A percentile compares a stretch with the other conserved stretches of the same genome.
phyloP scores from a whole-genome alignment of 2,329 filamentous ascomycete genomes.

The Sporothrix pallida region DNA sequence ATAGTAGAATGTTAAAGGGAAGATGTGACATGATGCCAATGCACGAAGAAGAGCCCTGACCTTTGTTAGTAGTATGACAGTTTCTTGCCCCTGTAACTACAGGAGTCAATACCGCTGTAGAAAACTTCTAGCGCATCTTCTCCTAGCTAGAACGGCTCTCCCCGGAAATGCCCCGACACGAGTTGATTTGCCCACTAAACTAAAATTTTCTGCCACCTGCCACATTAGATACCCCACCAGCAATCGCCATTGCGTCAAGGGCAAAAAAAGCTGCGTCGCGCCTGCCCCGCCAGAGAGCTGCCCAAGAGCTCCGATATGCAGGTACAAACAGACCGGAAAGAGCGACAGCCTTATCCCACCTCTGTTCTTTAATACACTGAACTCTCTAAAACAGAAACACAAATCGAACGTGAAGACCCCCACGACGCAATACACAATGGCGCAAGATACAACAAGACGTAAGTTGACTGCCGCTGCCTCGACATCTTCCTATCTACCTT shows the following conservation, averaged over 20 bases:
- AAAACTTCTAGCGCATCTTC: neutral
- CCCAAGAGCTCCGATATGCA: constrained; percentile 2
- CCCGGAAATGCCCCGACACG: neutral
- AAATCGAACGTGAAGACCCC: too few relatives aligned
- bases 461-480: neutral
- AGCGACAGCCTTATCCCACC: constrained; percentile 23
- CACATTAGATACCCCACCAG: neutral
- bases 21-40: neutral
- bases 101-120: neutral
- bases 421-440: neutral
- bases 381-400: too few relatives aligned
- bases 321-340: neutral
- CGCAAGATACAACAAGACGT: neutral
- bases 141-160: neutral
- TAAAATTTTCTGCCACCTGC: constrained; percentile 15
- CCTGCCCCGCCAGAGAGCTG: constrained; percentile 15
- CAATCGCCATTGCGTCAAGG: constrained; percentile 12
- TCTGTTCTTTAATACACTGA: neutral
- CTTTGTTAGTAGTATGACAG: neutral
- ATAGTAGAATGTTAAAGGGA: neutral
- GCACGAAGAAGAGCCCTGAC: neutral
- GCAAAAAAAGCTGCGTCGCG: neutral
- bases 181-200: constrained; percentile 2
- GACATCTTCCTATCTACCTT: too few relatives aligned
- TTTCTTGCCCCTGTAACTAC: neutral